These are phyloP conservation scores for Aristolochia contorta DNA, from an alignment of 164 flowering plant species.

Conservation along the genomic window DNA sequence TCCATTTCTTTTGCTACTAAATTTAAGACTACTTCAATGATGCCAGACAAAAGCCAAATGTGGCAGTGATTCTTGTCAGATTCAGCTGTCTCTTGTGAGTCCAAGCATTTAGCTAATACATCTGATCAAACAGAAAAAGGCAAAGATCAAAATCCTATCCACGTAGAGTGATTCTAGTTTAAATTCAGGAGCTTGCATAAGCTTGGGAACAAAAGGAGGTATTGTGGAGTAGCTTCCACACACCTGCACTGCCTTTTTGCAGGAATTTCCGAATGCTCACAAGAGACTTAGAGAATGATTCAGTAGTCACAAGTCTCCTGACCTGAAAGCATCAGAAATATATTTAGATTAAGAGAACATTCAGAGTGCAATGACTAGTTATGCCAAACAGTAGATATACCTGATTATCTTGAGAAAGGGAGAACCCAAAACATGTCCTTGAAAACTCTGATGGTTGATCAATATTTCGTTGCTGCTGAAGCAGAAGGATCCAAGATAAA, in stretches of 20 bases:
- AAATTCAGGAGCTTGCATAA: not conserved
- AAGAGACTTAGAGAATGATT: slow-evolving; percentile 47
- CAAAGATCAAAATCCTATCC: slow-evolving; percentile 7
- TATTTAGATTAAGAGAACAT: not conserved
- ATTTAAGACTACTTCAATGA: slow-evolving; percentile 61
- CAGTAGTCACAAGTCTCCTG: slow-evolving; percentile 39
- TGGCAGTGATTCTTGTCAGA: slow-evolving; percentile 35
- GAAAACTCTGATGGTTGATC: slow-evolving; percentile 34
- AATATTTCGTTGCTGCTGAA: slow-evolving; percentile 46
- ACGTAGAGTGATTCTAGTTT: not conserved
- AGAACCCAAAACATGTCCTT: slow-evolving; percentile 69
- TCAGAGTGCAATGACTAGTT: not conserved
- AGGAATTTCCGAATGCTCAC: slow-evolving; percentile 42
- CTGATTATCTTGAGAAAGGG: slow-evolving; percentile 87
- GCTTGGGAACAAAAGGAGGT: not conserved
- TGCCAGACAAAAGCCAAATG: slow-evolving; percentile 51
- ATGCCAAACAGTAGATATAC: slow-evolving; percentile 22
- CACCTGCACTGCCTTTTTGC: slow-evolving; percentile 41
- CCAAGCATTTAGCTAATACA: slow-evolving; percentile 31
- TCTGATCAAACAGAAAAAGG: slow-evolving; percentile 33
- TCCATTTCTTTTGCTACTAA: slow-evolving; percentile 41
- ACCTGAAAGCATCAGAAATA: slow-evolving; percentile 27
- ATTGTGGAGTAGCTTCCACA: slow-evolving; percentile 3
- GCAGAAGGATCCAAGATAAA: slow-evolving; percentile 69
- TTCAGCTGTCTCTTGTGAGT: slow-evolving; percentile 24